Evolutionary conservation across 2,329 filamentous ascomycete species (phyloP), one percentile per base, ranked within the genome.

Genomic region (Cladosporium sp.): DNA sequence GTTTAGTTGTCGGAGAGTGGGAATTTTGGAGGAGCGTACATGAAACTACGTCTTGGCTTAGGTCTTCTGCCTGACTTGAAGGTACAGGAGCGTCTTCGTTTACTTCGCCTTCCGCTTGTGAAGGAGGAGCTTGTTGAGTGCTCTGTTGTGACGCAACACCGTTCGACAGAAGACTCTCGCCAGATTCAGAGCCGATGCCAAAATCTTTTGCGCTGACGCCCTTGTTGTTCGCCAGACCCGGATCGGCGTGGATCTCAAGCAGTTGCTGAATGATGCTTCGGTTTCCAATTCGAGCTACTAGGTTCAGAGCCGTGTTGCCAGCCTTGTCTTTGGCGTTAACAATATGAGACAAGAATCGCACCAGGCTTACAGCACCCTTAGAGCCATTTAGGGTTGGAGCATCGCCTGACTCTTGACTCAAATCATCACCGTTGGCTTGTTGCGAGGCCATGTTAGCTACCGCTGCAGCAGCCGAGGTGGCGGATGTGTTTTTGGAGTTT

Each of bases 211-310:
- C 91, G 33, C 88, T 80, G 11, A 97, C 77, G 16, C 92, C 91
- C 38, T 91, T 91, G 42, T 90, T 83, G 62, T 98, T 98, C 5
- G 89, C 80, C 62, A 97, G 91, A 47, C 85, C 83, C n/a, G 90
- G 86, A 67, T 97, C 90, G 1, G 93, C 93, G 50, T 92, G 90
- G 38, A 98, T 91, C 69, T 98, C 93, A 9, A 97, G 77, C 27
- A 98, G 76, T 65, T 98, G 93, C n/a, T 90, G 92, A 51, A 97
- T 95, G 60, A 98, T 95, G 61, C 89, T 94, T 49, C 86, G 79
- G 65, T 95, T 97, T 18, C 90, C 89, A 58, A 96, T 95, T 54
- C 93, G 80, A 1, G 93, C 91, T 2, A 92, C 93, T 55, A 97
- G 85, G 59, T 96, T 96, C 16, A 98, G 75, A 0, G 93, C 93